Conservation (phyloP, 768 basidiomycete genomes). For the Glaciozyma antarctica region DNA sequence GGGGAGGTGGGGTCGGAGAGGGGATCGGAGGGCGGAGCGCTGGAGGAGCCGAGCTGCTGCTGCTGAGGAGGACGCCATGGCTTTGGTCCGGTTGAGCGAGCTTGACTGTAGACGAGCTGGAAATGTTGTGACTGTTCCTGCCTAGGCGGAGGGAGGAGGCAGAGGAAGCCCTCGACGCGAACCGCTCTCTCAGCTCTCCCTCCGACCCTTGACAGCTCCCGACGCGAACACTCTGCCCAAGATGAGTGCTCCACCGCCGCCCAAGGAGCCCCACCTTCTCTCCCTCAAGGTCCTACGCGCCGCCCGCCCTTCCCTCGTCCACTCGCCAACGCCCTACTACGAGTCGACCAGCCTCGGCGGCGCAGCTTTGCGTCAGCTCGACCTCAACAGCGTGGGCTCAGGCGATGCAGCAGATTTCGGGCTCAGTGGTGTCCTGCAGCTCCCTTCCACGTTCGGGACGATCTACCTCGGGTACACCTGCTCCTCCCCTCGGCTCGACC, state of each 20-base stretch:
- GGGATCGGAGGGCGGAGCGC: no score
- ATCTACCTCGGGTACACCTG: constrained; percentile 60
- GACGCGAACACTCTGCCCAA: not conserved
- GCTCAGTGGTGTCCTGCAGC: constrained; percentile 48
- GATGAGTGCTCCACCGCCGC: not conserved
- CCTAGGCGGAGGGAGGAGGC: not conserved
- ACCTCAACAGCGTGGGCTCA: no score
- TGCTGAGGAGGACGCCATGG: not conserved
- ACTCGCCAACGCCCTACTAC: not conserved
- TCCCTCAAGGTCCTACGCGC: constrained; percentile 15
- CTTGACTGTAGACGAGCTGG: not conserved
- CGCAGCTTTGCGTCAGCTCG: not conserved
- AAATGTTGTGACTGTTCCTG: no score
- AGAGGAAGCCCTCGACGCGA: not conserved
- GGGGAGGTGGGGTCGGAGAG: not conserved
- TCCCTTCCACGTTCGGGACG: constrained; percentile 72
- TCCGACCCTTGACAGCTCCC: not conserved
- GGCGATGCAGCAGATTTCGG: not conserved
- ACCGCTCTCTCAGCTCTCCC: not conserved
- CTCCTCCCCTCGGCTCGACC: not conserved
- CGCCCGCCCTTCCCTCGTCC: constrained; percentile 1
- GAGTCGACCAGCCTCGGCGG: not conserved
- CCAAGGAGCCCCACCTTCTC: constrained; percentile 8
- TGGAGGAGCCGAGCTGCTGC: no score
- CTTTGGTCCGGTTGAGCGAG: not conserved